phyloP scores from a whole-genome alignment of 108 stramenopile genomes.

The Phaeodactylum tricornutum region DNA sequence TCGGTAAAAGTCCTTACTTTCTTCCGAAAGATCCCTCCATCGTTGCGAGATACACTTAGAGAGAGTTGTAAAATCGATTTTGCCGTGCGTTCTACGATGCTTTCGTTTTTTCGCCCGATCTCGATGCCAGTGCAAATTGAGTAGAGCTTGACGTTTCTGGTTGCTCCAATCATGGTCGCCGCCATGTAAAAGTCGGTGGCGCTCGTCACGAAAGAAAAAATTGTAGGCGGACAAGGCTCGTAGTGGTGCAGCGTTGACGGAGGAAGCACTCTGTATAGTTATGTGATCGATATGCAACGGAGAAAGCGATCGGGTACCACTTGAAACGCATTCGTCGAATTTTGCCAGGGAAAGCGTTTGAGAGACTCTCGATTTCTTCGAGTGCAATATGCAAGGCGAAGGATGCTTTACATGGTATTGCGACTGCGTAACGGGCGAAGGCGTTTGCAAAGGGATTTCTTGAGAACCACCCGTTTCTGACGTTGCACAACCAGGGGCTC shows the following conservation, averaged over 20 bases:
- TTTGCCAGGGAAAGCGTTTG: too few relatives aligned
- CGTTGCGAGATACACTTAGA: conserved; percentile 40
- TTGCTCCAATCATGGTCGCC: conserved; percentile 3
- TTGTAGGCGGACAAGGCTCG: conserved; percentile 18
- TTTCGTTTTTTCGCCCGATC: conserved; percentile 17
- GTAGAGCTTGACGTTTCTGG: conserved; percentile 7
- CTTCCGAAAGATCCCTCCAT: conserved; percentile 23
- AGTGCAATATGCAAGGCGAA: too few relatives aligned
- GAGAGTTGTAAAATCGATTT: conserved; percentile 40
- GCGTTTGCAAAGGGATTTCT: too few relatives aligned
- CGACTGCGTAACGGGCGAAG: too few relatives aligned
- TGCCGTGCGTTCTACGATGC: conserved; percentile 40
- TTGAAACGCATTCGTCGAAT: too few relatives aligned
- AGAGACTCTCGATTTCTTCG: too few relatives aligned
- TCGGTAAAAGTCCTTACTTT: conserved; percentile 15
- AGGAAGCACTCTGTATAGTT: too few relatives aligned
- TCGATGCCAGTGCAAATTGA: conserved; percentile 12
- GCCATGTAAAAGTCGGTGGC: conserved; percentile 11
- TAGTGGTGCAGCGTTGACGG: conserved; percentile 8
- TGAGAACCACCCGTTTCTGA: too few relatives aligned
- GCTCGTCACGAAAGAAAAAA: conserved; percentile 19
- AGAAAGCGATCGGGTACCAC: too few relatives aligned
- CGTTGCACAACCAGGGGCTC: too few relatives aligned
- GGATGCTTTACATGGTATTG: too few relatives aligned
- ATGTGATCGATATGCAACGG: too few relatives aligned